Evolutionary conservation across 2,329 filamentous ascomycete species (phyloP).

Genomic region (Cladosporium colombiae): DNA sequence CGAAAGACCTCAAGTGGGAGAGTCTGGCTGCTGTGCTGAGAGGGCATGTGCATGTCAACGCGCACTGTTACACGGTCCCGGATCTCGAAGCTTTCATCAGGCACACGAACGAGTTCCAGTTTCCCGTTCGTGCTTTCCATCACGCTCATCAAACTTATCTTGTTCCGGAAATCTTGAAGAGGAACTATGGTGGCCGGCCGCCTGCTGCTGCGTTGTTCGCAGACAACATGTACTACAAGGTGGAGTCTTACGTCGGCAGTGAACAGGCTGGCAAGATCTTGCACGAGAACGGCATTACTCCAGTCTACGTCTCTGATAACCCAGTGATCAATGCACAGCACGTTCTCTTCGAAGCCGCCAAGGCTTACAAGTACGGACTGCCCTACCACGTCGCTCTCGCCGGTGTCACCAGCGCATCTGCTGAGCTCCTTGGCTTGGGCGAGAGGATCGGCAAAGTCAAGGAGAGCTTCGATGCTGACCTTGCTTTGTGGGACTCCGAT

Average conservation of each 20-base stretch:
- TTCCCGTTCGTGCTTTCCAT: constrained; percentile 66
- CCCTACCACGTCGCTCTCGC: constrained; percentile 45
- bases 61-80: constrained; percentile 70
- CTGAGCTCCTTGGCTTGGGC: constrained; percentile 43
- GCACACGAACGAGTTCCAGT: constrained; percentile 72
- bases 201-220: constrained; percentile 64
- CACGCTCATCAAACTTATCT: constrained; percentile 69
- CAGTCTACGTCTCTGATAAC: constrained; percentile 71
- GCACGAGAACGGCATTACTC: constrained; percentile 64
- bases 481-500: constrained; percentile 48
- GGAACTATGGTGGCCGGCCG: constrained; percentile 42
- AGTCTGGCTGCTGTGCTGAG: constrained; percentile 62
- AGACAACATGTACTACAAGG: constrained; percentile 73
- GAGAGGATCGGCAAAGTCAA: constrained; percentile 45
- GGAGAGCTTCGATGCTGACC: constrained; percentile 44
- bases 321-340: constrained; percentile 70
- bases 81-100: constrained; percentile 70
- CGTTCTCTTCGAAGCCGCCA: constrained; percentile 60
- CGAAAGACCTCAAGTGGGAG: constrained; percentile 65
- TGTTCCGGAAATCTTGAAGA: constrained; percentile 60
- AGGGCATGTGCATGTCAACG: constrained; percentile 69
- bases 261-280: constrained; percentile 67
- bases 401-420: constrained; percentile 43
- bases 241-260: constrained; percentile 64
- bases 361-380: constrained; percentile 45